phyloP scores from a whole-genome alignment of 1,284 basidiomycete species.

The Cutaneotrichosporon mucoides region DNA sequence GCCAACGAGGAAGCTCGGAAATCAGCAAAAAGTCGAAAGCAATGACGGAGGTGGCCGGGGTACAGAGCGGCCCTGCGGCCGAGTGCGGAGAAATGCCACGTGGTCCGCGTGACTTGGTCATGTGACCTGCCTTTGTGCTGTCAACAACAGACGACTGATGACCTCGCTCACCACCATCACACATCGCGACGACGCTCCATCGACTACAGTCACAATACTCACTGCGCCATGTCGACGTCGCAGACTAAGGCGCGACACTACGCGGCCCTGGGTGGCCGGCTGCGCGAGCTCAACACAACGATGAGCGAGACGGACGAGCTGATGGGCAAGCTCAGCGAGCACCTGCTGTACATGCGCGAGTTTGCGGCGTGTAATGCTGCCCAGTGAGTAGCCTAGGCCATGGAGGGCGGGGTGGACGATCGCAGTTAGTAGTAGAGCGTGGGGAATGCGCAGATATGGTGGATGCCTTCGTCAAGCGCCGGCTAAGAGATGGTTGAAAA shows the following conservation, averaged over 20 bases:
- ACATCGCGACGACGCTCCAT: too few relatives aligned
- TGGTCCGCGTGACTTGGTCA: neutral
- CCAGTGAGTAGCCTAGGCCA: slow-evolving; percentile 36
- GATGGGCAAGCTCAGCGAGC: slow-evolving; percentile 35
- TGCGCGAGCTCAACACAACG: slow-evolving; percentile 36
- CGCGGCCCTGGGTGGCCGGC: slow-evolving; percentile 38
- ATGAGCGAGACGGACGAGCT: slow-evolving; percentile 41
- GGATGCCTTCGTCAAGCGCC: too few relatives aligned
- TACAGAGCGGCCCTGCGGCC: too few relatives aligned
- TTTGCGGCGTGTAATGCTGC: slow-evolving; percentile 42
- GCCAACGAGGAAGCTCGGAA: neutral
- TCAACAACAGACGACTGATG: too few relatives aligned
- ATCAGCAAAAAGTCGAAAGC: neutral
- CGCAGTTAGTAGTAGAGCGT: neutral
- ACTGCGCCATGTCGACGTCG: slow-evolving; percentile 20
- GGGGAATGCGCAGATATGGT: too few relatives aligned
- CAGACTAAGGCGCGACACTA: slow-evolving; percentile 45
- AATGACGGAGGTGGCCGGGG: too few relatives aligned
- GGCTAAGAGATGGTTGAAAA: too few relatives aligned
- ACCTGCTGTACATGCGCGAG: slow-evolving; percentile 38
- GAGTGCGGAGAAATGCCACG: too few relatives aligned
- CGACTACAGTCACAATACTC: too few relatives aligned
- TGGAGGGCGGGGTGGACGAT: too few relatives aligned
- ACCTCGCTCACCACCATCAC: too few relatives aligned
- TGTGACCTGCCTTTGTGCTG: neutral